These are phyloP conservation scores for Panaeolus cyanescens DNA, from an alignment of 768 basidiomycete genomes.

Conservation along the genomic window DNA sequence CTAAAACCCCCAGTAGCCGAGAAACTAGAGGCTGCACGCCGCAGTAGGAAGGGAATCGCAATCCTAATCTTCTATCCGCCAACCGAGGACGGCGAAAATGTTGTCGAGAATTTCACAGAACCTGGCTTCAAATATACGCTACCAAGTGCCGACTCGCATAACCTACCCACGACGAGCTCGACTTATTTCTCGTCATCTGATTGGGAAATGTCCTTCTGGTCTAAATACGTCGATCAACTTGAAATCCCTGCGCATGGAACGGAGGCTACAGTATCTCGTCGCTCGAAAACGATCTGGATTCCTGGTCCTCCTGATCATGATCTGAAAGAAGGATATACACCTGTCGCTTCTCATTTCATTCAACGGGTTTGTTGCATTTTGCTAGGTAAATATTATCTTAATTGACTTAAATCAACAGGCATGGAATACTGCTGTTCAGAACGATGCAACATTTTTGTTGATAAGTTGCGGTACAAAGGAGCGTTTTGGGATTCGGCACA, in stretches of 20 bases:
- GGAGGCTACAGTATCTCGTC: neutral
- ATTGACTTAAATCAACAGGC: no score
- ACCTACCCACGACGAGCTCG: neutral
- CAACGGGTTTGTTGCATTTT: no score
- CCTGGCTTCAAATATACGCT: neutral
- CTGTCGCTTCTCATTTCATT: no score
- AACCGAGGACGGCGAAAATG: neutral
- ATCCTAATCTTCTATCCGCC: neutral
- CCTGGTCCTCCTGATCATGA: no score
- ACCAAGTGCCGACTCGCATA: neutral
- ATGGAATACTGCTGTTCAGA: no score
- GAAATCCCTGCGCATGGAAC: no score
- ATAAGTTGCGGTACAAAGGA: no score
- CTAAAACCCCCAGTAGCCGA: neutral
- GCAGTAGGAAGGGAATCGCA: neutral
- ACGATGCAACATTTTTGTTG: no score
- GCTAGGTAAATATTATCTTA: no score
- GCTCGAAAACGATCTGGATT: neutral
- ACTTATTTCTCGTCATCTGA: neutral
- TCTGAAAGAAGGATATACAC: no score
- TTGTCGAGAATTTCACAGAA: neutral
- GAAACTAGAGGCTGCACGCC: neutral
- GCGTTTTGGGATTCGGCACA: no score
- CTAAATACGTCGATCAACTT: neutral
- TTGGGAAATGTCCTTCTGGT: neutral